Evolutionary conservation across 495 filamentous ascomycete species (phyloP).

Genomic region (Polyplosphaeria fusca): DNA sequence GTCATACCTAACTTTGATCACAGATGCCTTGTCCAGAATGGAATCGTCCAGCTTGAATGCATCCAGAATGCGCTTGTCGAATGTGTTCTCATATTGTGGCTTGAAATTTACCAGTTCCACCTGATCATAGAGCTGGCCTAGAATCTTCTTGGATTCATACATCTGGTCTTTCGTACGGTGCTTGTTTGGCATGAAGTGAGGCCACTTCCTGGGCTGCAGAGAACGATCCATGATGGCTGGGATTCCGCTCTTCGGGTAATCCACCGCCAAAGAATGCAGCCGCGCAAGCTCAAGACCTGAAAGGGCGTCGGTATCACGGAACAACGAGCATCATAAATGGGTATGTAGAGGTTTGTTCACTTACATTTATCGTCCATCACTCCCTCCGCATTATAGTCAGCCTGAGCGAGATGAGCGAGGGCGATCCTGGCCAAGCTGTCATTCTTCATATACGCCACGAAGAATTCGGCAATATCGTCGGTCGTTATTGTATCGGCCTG

Average conservation of each 20-base stretch:
- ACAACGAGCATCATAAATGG: slow-evolving; percentile 1
- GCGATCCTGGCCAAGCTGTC: slow-evolving; percentile 78
- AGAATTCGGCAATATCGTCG: slow-evolving; percentile 74
- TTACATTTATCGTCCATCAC: slow-evolving; percentile 69
- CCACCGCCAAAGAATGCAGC: slow-evolving; percentile 87
- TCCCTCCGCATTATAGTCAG: slow-evolving; percentile 61
- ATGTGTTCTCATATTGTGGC: slow-evolving; percentile 64
- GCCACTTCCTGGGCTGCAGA: slow-evolving; percentile 61
- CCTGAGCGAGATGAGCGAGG: slow-evolving; percentile 74
- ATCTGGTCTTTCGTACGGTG: slow-evolving; percentile 47
- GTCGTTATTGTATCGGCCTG: slow-evolving; percentile 59
- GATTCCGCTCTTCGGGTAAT: slow-evolving; percentile 86
- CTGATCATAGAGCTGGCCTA: slow-evolving; percentile 80
- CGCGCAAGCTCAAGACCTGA: slow-evolving; percentile 67
- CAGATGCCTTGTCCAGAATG: slow-evolving; percentile 55
- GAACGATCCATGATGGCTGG: slow-evolving; percentile 63
- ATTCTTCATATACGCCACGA: slow-evolving; percentile 91
- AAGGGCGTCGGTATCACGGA: too few relatives aligned
- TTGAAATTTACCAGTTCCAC: slow-evolving; percentile 66
- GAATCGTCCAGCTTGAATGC: slow-evolving; percentile 54
- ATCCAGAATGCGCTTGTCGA: slow-evolving; percentile 74
- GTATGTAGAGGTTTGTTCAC: too few relatives aligned
- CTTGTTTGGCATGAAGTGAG: slow-evolving; percentile 89
- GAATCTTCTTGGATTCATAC: slow-evolving; percentile 67
- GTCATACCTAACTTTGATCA: slow-evolving; percentile 76